phyloP scores from a whole-genome alignment of 2,329 filamentous ascomycete species.

The Ceratocystis albifundus region DNA sequence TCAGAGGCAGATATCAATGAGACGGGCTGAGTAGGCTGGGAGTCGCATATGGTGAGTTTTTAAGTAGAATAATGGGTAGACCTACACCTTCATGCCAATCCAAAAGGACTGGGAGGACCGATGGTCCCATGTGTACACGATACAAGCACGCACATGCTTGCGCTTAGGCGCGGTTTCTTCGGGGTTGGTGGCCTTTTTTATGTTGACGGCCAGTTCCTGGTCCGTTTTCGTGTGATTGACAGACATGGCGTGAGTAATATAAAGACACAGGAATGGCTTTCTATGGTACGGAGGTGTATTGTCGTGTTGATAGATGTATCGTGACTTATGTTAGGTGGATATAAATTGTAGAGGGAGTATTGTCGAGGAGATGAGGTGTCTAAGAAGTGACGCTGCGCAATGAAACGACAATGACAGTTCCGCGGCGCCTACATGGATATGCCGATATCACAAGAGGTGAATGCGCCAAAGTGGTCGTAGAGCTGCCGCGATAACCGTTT shows the following conservation, averaged over 20 bases:
- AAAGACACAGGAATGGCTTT: background rate
- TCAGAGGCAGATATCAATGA: background rate
- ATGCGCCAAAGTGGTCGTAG: background rate
- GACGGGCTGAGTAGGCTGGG: background rate
- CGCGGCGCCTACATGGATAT: background rate
- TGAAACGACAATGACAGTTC: background rate
- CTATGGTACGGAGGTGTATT: background rate
- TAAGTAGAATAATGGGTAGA: slow-evolving; percentile 27
- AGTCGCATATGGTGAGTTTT: background rate
- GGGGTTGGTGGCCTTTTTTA: slow-evolving; percentile 56
- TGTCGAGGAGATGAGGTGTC: background rate
- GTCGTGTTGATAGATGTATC: too few relatives aligned
- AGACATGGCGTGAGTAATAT: slow-evolving; percentile 15
- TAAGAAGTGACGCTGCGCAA: too few relatives aligned
- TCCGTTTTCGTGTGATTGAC: slow-evolving; percentile 43
- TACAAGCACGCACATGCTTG: slow-evolving; percentile 96
- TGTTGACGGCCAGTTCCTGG: slow-evolving; percentile 57
- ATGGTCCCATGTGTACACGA: slow-evolving; percentile 99
- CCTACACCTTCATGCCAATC: slow-evolving; percentile 96
- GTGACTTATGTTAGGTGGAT: too few relatives aligned
- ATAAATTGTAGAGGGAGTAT: background rate
- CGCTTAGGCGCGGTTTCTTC: slow-evolving; percentile 59
- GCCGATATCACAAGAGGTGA: background rate
- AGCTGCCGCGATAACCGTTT: background rate
- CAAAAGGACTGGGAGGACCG: slow-evolving; percentile 92